Conservation (phyloP, 495 filamentous ascomycete genomes). For the Aspergillus wentii region DNA sequence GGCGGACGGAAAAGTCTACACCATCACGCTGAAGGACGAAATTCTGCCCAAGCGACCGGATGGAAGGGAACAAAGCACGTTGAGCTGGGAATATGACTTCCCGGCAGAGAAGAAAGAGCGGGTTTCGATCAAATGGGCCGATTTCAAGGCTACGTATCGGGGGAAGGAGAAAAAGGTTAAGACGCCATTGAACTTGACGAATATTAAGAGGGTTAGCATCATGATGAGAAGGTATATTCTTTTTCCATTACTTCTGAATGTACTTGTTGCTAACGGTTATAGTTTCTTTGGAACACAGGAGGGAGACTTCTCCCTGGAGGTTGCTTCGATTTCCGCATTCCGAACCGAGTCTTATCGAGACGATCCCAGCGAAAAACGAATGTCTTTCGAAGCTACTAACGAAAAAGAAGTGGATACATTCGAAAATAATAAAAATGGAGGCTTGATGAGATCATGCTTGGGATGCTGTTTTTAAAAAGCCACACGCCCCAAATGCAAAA, state of each 20-base stretch:
- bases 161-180: conserved; percentile 58
- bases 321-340: conserved; percentile 47
- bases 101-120: conserved; percentile 8
- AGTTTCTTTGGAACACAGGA: conserved; percentile 76
- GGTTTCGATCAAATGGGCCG: conserved; percentile 52
- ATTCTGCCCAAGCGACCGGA: conserved; percentile 49
- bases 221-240: conserved; percentile 69
- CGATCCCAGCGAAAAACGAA: conserved; percentile 6
- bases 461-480: too few species aligned
- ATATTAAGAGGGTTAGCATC: conserved; percentile 62
- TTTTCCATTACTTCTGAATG: conserved; percentile 1
- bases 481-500: too few species aligned
- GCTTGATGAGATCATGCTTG: too few species aligned
- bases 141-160: conserved; percentile 67
- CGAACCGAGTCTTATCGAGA: conserved; percentile 15
- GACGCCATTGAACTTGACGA: conserved; percentile 45
- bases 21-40: conserved; percentile 67
- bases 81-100: conserved; percentile 46
- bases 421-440: too few species aligned
- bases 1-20: conserved; percentile 56
- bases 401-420: too few species aligned
- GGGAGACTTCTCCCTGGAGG: conserved; percentile 57
- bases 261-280: neutral
- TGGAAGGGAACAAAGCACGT: conserved; percentile 57
- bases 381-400: too few species aligned